Percentiles rank a stretch among this genome's conserved stretches.
phyloP scores from a whole-genome alignment of 2,329 filamentous ascomycete genomes.

The Penicillium janthinellum region DNA sequence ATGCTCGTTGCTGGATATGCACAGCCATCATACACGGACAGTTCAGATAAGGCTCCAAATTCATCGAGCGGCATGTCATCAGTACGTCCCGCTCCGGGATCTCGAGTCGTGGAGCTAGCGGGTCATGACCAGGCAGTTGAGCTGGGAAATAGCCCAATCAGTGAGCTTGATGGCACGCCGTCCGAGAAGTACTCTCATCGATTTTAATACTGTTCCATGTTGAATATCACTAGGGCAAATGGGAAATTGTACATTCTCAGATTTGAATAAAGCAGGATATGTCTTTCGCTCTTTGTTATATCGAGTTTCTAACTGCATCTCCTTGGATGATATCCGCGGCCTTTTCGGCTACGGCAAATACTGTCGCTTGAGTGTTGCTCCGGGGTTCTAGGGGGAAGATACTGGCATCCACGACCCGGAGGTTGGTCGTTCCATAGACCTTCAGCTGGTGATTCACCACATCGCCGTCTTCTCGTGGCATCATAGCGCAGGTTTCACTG shows the following conservation, averaged over 20 bases:
- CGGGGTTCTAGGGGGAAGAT: conserved; percentile 36
- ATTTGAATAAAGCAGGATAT: neutral
- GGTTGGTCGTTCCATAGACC: conserved; percentile 32
- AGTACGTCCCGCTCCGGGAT: neutral
- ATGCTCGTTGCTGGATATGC: neutral
- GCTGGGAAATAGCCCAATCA: neutral
- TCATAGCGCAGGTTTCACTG: conserved; percentile 36
- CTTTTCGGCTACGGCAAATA: conserved; percentile 39
- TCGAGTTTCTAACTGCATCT: neutral
- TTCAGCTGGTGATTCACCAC: conserved; percentile 30
- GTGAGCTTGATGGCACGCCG: neutral
- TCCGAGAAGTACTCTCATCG: neutral
- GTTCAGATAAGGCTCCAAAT: conserved; percentile 5
- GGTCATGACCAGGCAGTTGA: neutral
- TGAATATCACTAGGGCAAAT: neutral
- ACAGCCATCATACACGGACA: neutral
- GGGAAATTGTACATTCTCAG: neutral
- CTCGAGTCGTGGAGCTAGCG: neutral
- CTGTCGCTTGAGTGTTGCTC: conserved; percentile 39
- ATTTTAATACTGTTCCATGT: neutral
- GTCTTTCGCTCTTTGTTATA: neutral
- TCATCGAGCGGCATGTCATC: conserved; percentile 6
- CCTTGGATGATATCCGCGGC: conserved; percentile 34
- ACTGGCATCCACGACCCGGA: conserved; percentile 39
- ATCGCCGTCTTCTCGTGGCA: conserved; percentile 27